Evolutionary conservation across 306 rosid genomes (phyloP), one percentile per base, ranked within the genome.

Genomic region (Quercus dentata): DNA sequence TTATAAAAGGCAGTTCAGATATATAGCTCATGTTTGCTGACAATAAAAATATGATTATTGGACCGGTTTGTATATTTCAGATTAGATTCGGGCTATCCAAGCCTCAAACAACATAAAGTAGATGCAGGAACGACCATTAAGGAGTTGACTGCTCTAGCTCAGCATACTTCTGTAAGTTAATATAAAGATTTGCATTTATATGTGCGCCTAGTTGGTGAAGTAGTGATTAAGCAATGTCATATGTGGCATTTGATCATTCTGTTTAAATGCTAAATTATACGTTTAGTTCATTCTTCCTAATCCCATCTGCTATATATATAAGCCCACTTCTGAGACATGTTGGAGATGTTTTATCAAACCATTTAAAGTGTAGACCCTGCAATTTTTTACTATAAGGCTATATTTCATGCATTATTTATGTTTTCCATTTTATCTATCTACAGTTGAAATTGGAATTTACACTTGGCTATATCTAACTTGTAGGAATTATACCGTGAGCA

Each of bases 401-500:
- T 46, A 63, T 51, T 69, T 68, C 63, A 38, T 78, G 49, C 30
- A 54, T 59, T 35, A 64, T 74, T 15, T 75, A 61, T 19, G 52
- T 71, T 79, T 46, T 25, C 5, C 64, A 59, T 46, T 68, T 17
- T 74, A 15, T 76, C 33, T 79, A n/a, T 54, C 23, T 65, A 12
- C 27, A 30, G 52, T 56, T n/a, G 65, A 76, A 35, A 44, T n/a
- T 55, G n/a, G 20, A 58, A 56, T 69, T 68, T 65, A 65, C 56
- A 38, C 10, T 76, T 72, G 78, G 76, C 13, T 73, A 18, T 67
- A 35, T 44, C 46, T 41, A 41, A 41, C 70, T 38, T 78, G 76
- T 81, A 96, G 98, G 99, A 96, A 83, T 82, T 96, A 76, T 96
- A 96, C 82, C 97, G 87, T 56, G 97, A 91, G 78, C 77, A 91